Conservation (phyloP, 2,329 filamentous ascomycete species). For the Aspergillus arachidicola region DNA sequence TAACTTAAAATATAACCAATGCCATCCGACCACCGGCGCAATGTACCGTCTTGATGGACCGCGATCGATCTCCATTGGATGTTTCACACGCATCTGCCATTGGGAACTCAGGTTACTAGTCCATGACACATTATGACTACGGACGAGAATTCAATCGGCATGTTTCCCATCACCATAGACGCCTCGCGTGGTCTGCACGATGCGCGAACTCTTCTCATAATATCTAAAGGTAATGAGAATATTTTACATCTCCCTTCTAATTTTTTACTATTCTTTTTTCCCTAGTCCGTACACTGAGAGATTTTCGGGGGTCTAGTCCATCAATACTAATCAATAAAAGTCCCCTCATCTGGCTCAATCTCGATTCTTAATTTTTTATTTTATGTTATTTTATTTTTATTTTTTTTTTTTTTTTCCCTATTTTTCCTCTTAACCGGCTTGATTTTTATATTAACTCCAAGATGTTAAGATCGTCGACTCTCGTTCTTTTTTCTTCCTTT, state of each 20-base stretch:
- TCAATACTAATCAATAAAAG: not conserved
- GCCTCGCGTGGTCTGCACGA: not conserved
- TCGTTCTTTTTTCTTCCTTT: not conserved
- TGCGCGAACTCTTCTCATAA: not conserved
- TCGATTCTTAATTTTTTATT: not conserved
- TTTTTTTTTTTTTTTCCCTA: not conserved
- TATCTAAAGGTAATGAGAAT: not conserved
- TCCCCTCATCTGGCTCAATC: not conserved
- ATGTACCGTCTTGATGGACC: not conserved
- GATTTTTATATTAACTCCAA: not conserved
- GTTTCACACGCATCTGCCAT: not conserved
- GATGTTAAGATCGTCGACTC: not conserved
- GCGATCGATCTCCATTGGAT: not conserved
- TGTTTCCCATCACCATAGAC: not conserved
- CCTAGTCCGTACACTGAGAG: not conserved
- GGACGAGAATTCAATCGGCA: not conserved
- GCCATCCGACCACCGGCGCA: not conserved
- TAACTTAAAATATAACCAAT: conserved; percentile 4
- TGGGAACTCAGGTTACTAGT: conserved; percentile 2
- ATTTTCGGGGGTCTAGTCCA: not conserved
- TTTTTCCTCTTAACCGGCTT: not conserved
- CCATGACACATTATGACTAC: conserved; percentile 1
- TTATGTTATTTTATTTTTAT: not conserved
- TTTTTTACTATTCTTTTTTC: not conserved
- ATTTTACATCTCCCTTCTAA: not conserved